Evolutionary conservation across 2,329 filamentous ascomycete species (phyloP).

Genomic region (Talaromyces funiculosus): DNA sequence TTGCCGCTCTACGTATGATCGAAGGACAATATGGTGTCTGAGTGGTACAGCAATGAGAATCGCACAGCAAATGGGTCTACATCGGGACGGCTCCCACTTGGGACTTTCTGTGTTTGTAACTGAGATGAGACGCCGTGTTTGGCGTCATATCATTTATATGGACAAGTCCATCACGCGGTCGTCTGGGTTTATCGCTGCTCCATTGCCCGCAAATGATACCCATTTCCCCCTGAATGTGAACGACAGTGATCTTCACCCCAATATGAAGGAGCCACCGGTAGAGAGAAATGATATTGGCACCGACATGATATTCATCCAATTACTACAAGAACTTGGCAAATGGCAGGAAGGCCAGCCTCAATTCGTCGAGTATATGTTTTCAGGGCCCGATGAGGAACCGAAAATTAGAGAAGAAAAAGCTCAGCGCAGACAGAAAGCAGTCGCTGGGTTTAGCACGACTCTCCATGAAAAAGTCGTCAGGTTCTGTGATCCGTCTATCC

Average conservation of each 20-base stretch:
- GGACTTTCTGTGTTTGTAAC: constrained; percentile 45
- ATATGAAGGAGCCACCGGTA: constrained; percentile 43
- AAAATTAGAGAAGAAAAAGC: constrained; percentile 19
- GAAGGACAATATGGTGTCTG: constrained; percentile 37
- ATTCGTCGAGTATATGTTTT: constrained; percentile 26
- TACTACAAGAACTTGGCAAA: constrained; percentile 49
- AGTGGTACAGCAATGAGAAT: constrained; percentile 41
- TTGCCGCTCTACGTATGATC: constrained; percentile 44
- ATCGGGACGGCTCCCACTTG: constrained; percentile 47
- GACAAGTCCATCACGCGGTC: constrained; percentile 5
- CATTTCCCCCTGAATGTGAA: constrained; percentile 48
- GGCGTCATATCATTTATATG: constrained; percentile 42
- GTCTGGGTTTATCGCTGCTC: neutral
- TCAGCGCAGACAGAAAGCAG: neutral
- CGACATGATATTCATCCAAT: constrained; percentile 48
- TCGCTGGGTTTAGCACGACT: constrained; percentile 49
- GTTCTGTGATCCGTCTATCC: constrained; percentile 47
- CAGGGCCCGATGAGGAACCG: constrained; percentile 21
- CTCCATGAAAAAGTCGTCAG: constrained; percentile 53
- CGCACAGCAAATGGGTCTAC: constrained; percentile 44
- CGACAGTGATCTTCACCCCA: constrained; percentile 46
- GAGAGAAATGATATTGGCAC: constrained; percentile 41
- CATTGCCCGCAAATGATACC: constrained; percentile 30
- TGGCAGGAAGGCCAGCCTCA: constrained; percentile 2
- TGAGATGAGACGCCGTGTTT: constrained; percentile 49